Evolutionary conservation across 305 asterid species (phyloP), one percentile per base, ranked within the genome.

Genomic region (Solanum aculeatissimum): DNA sequence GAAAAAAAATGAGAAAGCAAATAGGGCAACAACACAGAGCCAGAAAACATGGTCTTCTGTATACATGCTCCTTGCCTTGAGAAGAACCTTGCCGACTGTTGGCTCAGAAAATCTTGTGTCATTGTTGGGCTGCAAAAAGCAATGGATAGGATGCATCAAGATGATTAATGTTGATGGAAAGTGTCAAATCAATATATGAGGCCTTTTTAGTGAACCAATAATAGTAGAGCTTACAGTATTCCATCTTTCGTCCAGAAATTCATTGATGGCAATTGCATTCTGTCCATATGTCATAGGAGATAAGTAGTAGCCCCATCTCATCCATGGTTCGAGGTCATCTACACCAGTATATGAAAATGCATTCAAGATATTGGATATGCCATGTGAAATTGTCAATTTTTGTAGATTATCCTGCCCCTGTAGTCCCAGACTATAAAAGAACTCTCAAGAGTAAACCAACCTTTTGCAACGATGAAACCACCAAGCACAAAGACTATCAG

Each of bases 241-340:
- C 98, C 98, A 95, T 93, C 98, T 92, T 55, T 92, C 75, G 40
- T 92, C 98, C 43, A 94, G 87, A 87, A 95, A 95, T 88, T 94
- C 98, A 69, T 95, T 95, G 83, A 95, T 93, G 89, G 95, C 95
- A 75, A 95, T 87, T 54, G 98, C 98, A 81, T 94, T 95, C 90
- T 94, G 98, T 83, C 95, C 98, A 71, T 94, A 95, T 94, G 92
- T 92, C 98, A 95, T 92, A 82, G 98, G 98, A 88, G 98, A 95
- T 29, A 89, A 16, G 54, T 94, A 95, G 80, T 88, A 95, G 47
- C 97, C 97, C 98, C 98, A 94, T 71, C 88, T 88, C 94, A 94
- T 91, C 97, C 97, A 95, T 78, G 98, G 95, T 81, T 90, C 81
- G 27, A 94, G 93, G 89, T 95, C 97, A 82, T 95, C 98, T 94